phyloP scores from a whole-genome alignment of 1,284 basidiomycete genomes.

The Cryptococcus sp. region DNA sequence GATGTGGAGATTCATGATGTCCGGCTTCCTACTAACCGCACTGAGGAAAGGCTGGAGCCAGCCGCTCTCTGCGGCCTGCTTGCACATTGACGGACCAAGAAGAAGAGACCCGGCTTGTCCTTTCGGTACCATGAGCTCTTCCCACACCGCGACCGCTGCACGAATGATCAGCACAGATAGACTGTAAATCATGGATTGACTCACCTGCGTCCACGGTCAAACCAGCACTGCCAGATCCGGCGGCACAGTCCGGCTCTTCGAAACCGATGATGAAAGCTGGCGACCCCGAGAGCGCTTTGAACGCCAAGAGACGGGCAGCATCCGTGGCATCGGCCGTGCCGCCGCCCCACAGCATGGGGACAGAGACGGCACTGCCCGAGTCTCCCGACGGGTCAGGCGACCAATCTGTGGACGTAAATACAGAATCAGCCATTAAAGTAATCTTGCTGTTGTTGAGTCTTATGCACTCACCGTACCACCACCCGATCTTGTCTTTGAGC shows the following conservation, averaged over 20 bases:
- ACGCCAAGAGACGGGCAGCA: conserved; percentile 38
- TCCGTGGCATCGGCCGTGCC: conserved; percentile 34
- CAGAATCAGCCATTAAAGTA: no score
- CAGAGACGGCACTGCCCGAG: conserved; percentile 28
- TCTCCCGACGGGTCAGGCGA: conserved; percentile 27
- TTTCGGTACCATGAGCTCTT: conserved; percentile 42
- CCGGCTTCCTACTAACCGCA: conserved; percentile 30
- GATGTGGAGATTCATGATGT: conserved; percentile 50
- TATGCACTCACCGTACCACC: conserved; percentile 48
- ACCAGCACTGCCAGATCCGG: conserved; percentile 29
- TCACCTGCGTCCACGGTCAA: conserved; percentile 35
- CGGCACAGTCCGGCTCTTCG: conserved; percentile 52
- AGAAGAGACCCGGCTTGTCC: conserved; percentile 40
- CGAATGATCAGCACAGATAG: background rate
- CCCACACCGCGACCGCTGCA: conserved; percentile 43
- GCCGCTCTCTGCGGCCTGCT: conserved; percentile 47
- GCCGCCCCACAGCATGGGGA: conserved; percentile 53
- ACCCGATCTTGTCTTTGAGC: conserved; percentile 40
- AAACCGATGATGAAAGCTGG: conserved; percentile 50
- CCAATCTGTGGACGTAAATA: conserved; percentile 22
- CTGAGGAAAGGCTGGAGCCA: conserved; percentile 39
- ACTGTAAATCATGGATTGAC: conserved; percentile 4
- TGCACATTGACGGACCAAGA: conserved; percentile 50
- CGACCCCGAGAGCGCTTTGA: conserved; percentile 36
- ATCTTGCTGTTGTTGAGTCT: background rate